phyloP scores from a whole-genome alignment of 345 rosid genomes.

The Durio zibethinus region DNA sequence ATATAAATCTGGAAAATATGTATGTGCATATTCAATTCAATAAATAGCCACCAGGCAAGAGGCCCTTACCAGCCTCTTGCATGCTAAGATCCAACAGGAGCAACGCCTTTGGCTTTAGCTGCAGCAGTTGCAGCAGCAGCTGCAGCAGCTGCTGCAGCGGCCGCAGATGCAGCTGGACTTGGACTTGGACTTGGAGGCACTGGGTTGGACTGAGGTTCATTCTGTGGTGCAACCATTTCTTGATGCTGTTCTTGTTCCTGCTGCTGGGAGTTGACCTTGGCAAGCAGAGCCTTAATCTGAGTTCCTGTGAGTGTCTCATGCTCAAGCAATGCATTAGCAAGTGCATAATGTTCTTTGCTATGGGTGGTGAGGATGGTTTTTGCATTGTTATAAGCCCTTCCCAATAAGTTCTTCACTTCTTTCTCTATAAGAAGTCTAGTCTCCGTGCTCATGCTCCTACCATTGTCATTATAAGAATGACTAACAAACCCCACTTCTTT shows the following conservation, averaged over 20 bases:
- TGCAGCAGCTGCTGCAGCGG: conserved; percentile 58
- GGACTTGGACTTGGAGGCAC: conserved; percentile 74
- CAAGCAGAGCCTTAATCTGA: conserved; percentile 70
- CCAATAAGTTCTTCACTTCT: conserved; percentile 66
- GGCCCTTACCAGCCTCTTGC: conserved; percentile 11
- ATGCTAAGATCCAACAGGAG: conserved; percentile 77
- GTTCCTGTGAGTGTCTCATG: conserved; percentile 73
- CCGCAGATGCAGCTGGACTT: conserved; percentile 62
- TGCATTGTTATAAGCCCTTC: conserved; percentile 85
- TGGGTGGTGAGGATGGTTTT: conserved; percentile 69
- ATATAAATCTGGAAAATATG: neutral
- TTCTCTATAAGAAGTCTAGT: conserved; percentile 89
- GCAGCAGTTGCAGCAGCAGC: conserved; percentile 69
- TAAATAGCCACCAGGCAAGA: conserved; percentile 10
- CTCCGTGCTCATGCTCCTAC: conserved; percentile 97
- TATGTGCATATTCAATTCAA: conserved; percentile 33
- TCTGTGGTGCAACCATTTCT: conserved; percentile 41
- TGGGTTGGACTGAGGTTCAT: conserved; percentile 50
- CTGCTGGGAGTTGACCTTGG: conserved; percentile 57
- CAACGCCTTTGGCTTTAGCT: conserved; percentile 72
- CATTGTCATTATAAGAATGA: conserved; percentile 75
- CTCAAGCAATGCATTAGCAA: conserved; percentile 80
- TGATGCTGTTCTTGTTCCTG: conserved; percentile 51
- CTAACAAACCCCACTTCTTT: conserved; percentile 80
- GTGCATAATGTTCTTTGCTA: conserved; percentile 75